Evolutionary conservation across 1,284 basidiomycete genomes (phyloP), one percentile per base, ranked within the genome.

Genomic region (Paramarasmius palmivorus): DNA sequence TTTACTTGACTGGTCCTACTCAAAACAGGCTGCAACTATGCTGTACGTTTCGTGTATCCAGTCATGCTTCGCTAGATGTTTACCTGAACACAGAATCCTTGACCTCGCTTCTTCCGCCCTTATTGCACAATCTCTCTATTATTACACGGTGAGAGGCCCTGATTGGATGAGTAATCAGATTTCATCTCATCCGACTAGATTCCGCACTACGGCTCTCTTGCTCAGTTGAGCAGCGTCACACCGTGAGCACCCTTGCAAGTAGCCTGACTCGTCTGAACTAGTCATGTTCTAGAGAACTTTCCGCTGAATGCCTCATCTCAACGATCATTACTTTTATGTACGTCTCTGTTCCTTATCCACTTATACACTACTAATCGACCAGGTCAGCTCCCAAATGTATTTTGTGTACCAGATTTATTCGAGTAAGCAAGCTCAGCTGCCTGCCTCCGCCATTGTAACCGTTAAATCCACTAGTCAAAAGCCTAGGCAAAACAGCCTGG

Each of bases 381-480:
- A 19, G 23, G 15, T 4, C 57, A 75, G 75, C 25, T 76, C 75
- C 7, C 74, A 77, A 53, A 59, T 68, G 53, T 76, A 72, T 57
- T 77, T 77, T 50, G 72, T 70, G 3, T 65, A 68, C 42, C 75
- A 77, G 58, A 59, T 77, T 3, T 66, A 72, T 44, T 58, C 58
- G 25, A 70, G 74, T 73, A 52, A 25, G 64, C 32, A 14, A 2
- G 7, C 15, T 25, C 9, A 22, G 7, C 22, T 7, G n/a, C 41
- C 4, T 14, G 10, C 10, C 12, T 9, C 40, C 22, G 19, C 12
- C 39, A 3, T 42, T 20, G 26, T 42, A 22, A n/a, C 32, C 39
- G 22, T 14, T 3, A 4, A 38, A 12, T 10, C 44, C 14, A 14
- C n/a, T 40, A 68, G 67, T 68, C 5, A 65, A 58, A 26, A 58